Evolutionary conservation across 2,329 filamentous ascomycete genomes (phyloP), one percentile per base, ranked within the genome.

Genomic region (Aureobasidium sp.): DNA sequence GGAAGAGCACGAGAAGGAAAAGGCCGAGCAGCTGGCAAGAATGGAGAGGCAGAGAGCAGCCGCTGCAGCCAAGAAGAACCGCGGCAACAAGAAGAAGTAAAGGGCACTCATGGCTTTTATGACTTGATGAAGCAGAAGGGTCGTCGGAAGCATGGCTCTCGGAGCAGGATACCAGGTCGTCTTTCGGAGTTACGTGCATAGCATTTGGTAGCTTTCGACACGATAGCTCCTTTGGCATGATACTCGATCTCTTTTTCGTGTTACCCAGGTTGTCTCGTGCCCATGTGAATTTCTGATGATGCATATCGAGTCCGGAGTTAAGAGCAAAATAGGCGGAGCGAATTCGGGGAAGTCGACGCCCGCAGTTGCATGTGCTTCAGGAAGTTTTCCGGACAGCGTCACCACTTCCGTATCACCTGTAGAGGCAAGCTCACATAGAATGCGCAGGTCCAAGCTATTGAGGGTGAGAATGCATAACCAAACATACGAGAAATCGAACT

Each of bases 1-100:
- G 64, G 78, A 78, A 8, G 73, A 80, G 73, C 68, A 77, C 2
- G 85, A 87, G 84, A 84, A 81, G 81, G 71, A 74, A 65, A 80
- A 80, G 73, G 74, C 74, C 59, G 79, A 78, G 68, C 74, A 79
- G 68, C 70, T 80, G 70, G 78, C 74, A 62, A 71, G 77, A 39
- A 72, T 80, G 68, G 73, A 75, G 64, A 77, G 78, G 73, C 78
- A 75, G 77, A 76, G 74, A 71, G 71, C 71, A 39, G 53, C 69
- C 47, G 73, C 73, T 65, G 66, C 70, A 4, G 70, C 69, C 34
- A 73, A 78, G 66, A 76, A 76, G 64, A 76, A 74, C 15, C 68
- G 75, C 67, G 72, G 71, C 39, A 68, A 66, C 51, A 75, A 77
- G 65, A 79, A 80, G 66, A 77, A 80, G 64, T 60, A 51, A 34